Base-by-base conservation (phyloP, 2,329 filamentous ascomycete genomes). In the Ustulina deusta region DNA sequence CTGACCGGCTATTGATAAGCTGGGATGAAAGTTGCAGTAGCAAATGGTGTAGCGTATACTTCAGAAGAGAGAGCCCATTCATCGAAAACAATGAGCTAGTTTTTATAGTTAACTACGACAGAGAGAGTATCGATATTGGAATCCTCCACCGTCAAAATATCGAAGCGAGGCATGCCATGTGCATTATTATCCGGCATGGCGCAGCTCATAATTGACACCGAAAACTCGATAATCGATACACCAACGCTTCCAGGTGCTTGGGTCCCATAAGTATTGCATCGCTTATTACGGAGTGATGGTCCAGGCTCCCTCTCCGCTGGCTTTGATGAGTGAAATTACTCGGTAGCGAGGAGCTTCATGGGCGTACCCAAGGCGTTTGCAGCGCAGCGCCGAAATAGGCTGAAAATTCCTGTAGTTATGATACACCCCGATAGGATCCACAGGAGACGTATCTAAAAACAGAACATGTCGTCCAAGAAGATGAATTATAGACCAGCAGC, bases 131-230 rank as follows among this genome's bases (percentile, higher is more conserved):
- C 15, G 22, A 25, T 59, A 13, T 57, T 27, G 13, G 29, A 9
- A n/a, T 27, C 20, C 3, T 57, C 32, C 2, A 22, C 4, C 5
- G 17, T 36, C 44, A 34, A n/a, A 20, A 22, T n/a, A 4, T 59
- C 27, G 54, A 40, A 51, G 49, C 25, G 38, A 46, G 10, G 25
- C 32, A 54, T 49, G 25, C 15, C 40, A 52, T 44, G 61, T 64
- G 49, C 27, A 17, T 52, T 46, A 59, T 68, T 68, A 68, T 17
- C 65, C 65, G 65, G 65, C 40, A 52, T 17, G 42, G 32, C 38
- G 65, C 55, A 64, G 32, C 27, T 13, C 5, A 17, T 48, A 61
- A 65, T 34, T 36, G 51, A 61, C 29, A 29, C 11, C 42, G n/a
- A 17, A 13, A 36, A 44, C 20, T 15, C 15, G 22, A 56, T 5